A percentile compares a stretch with the other conserved stretches of the same genome.
These are phyloP conservation scores for Spinellus fusiger DNA, from an alignment of 192 early-diverging fungal species.

Conservation along the genomic window DNA sequence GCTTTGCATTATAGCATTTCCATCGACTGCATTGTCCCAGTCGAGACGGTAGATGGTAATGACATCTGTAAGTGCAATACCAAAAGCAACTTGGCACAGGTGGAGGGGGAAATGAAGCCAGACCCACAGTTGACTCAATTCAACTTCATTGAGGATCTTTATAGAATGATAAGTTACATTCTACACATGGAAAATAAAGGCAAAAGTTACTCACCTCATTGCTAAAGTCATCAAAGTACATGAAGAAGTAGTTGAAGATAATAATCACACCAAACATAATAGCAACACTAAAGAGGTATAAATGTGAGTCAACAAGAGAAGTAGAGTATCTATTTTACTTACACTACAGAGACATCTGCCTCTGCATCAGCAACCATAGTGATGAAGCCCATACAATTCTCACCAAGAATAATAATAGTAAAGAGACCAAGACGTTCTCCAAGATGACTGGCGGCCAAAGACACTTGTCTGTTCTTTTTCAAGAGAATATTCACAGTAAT, in stretches of 20 bases:
- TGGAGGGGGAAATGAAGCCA: conserved; percentile 48
- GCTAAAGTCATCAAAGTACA: conserved; percentile 48
- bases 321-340: conserved; percentile 8
- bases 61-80: conserved; percentile 39
- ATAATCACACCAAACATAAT: conserved; percentile 41
- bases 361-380: conserved; percentile 24
- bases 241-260: conserved; percentile 43
- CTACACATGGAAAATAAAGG: not conserved
- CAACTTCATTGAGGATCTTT: conserved; percentile 12
- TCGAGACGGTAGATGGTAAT: conserved; percentile 28
- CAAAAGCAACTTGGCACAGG: conserved; percentile 41
- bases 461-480: conserved; percentile 32
- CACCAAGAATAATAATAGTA: conserved; percentile 41
- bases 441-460: conserved; percentile 39
- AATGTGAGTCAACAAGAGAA: not conserved
- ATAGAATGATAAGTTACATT: not conserved
- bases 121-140: conserved; percentile 34
- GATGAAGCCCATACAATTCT: conserved; percentile 36
- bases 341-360: conserved; percentile 5
- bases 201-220: conserved; percentile 23
- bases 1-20: not conserved
- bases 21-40: conserved; percentile 8
- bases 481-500: conserved; percentile 29
- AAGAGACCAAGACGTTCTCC: conserved; percentile 43
- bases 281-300: conserved; percentile 8